Percentiles rank a stretch among this genome's conserved stretches.
Conservation (phyloP, 208 protist species). For the Novymonas esmeraldas region DNA sequence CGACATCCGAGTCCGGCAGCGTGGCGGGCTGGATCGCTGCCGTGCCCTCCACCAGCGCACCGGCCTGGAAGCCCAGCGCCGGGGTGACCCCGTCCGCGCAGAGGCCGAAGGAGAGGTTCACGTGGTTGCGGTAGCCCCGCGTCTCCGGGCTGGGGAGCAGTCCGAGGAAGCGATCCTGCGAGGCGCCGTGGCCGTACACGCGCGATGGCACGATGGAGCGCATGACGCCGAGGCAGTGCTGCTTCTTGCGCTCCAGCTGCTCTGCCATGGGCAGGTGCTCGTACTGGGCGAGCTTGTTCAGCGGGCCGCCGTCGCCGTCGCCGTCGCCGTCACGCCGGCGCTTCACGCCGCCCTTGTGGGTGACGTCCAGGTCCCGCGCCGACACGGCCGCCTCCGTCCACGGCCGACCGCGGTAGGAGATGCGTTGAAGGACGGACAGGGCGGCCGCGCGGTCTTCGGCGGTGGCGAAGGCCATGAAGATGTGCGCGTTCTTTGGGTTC, state of each 20-base stretch:
- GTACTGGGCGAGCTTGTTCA: conserved; percentile 80
- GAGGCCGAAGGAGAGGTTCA: conserved; percentile 88
- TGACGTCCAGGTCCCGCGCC: conserved; percentile 65
- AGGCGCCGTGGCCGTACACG: conserved; percentile 39
- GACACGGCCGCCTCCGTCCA: conserved; percentile 68
- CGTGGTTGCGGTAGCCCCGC: conserved; percentile 93
- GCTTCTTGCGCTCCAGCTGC: conserved; percentile 77
- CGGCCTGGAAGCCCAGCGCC: conserved; percentile 70
- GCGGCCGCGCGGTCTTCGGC: conserved; percentile 56
- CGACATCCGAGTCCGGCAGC: conserved; percentile 42
- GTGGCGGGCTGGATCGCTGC: conserved; percentile 63
- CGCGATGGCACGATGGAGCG: conserved; percentile 35
- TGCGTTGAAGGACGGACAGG: conserved; percentile 37
- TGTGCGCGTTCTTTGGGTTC: conserved; percentile 70
- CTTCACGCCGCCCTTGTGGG: conserved; percentile 78
- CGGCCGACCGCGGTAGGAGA: conserved; percentile 53
- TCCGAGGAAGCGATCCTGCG: conserved; percentile 50
- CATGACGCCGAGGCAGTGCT: conserved; percentile 74
- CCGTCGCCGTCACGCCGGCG: conserved; percentile 41
- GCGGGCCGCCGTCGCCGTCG: conserved; percentile 16
- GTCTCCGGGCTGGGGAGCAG: conserved; percentile 73
- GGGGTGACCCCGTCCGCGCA: conserved; percentile 43
- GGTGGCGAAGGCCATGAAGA: conserved; percentile 86
- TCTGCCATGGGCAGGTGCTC: conserved; percentile 69
- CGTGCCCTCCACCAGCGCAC: conserved; percentile 75